Base-by-base conservation (phyloP, 2,329 filamentous ascomycete genomes). In the Alternaria infectoria region DNA sequence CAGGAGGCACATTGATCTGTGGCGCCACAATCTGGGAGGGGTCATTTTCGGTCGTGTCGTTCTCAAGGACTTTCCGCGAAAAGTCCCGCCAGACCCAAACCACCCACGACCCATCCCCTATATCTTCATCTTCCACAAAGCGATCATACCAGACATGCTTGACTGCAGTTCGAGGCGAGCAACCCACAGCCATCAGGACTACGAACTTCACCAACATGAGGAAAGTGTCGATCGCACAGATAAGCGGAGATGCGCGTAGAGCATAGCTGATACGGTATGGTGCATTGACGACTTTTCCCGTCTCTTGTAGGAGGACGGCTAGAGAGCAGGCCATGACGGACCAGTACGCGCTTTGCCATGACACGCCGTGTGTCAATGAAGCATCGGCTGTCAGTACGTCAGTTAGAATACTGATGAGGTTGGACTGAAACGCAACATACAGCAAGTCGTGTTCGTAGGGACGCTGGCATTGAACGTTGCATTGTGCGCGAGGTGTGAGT, bases 151-250 rank as follows among this genome's bases (percentile, higher is more conserved):
- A 40, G 1, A 40, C 32, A n/a, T 40, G 32, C 32, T 1, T 40
- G 2, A n/a, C 2, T 1, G 32, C 32, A n/a, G 15, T 40, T n/a
- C 32, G 15, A 10, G 32, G 32, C 32, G 32, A 40, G 8, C 32
- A 40, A 10, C 32, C 32, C 0, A 40, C 15, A n/a, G 1, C 2
- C 0, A 40, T 0, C 32, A 40, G 0, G 15, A n/a, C 15, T 0
- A 40, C 0, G 0, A n/a, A 40, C 32, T 40, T 40, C 15, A 40
- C 0, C 1, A 40, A 3, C 32, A 40, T 40, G 0, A 40, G 0
- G 2, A 5, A 40, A 0, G 32, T 40, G 1, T 40, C 32, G 15
- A 40, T n/a, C 8, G 4, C 32, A 40, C 32, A 40, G 4, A n/a
- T 5, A 5, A 40, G 15, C 4, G 32, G 32, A 40, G 8, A 40